These are phyloP conservation scores for Globisporangium barbulae DNA, from an alignment of 352 stramenopile species.

Conservation along the genomic window DNA sequence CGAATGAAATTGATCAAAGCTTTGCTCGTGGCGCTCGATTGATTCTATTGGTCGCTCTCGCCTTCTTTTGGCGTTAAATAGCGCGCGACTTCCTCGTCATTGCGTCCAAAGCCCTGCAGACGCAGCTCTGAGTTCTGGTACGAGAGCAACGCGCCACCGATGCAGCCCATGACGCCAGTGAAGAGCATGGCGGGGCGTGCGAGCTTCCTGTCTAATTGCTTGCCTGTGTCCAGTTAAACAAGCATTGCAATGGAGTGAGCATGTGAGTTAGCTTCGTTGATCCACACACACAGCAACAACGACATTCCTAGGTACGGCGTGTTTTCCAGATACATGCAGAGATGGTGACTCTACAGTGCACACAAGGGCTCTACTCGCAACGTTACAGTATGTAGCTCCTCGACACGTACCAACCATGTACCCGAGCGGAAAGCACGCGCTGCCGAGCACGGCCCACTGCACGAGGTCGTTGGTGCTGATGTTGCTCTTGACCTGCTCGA, in stretches of 20 bases:
- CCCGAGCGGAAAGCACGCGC: constrained; percentile 57
- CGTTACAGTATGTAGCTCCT: no score
- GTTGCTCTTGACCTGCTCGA: constrained; percentile 56
- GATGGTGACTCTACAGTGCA: background rate
- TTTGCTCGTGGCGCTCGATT: no score
- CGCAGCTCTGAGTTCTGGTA: constrained; percentile 82
- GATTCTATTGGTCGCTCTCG: constrained; percentile 5
- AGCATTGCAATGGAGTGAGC: background rate
- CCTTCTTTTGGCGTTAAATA: constrained; percentile 25
- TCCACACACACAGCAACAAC: background rate
- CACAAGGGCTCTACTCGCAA: background rate
- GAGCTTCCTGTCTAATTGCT: constrained; percentile 56
- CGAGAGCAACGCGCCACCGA: constrained; percentile 55
- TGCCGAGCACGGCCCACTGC: constrained; percentile 40
- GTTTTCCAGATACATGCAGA: background rate
- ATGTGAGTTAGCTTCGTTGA: background rate
- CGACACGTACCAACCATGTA: constrained; percentile 60
- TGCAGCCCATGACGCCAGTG: constrained; percentile 61
- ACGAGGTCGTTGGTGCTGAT: constrained; percentile 43
- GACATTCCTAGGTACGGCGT: no score
- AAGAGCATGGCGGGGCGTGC: constrained; percentile 72
- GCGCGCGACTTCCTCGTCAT: constrained; percentile 67
- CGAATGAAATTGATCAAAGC: no score
- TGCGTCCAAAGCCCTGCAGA: constrained; percentile 72
- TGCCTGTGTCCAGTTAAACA: constrained; percentile 24